These are phyloP conservation scores for Phaeosphaeriaceae sp. DNA, from an alignment of 2,329 filamentous ascomycete genomes.

Conservation along the genomic window DNA sequence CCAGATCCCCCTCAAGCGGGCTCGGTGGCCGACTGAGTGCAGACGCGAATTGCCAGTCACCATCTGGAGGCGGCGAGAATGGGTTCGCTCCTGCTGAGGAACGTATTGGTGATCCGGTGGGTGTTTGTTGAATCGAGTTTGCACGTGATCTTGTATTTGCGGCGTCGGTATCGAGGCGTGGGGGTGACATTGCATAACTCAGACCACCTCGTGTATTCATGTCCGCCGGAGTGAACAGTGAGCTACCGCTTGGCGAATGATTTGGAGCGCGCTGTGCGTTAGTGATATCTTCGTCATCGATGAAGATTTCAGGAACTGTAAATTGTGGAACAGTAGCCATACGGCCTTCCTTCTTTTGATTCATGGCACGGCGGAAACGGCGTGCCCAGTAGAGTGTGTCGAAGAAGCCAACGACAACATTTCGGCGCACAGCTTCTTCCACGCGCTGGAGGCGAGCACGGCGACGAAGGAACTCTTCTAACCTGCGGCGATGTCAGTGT, in stretches of 20 bases:
- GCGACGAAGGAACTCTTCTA: slow-evolving; percentile 93
- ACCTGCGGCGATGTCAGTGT: slow-evolving; percentile 55
- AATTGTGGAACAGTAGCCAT: slow-evolving; percentile 81
- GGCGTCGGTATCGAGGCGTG: slow-evolving; percentile 31
- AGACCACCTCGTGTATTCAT: slow-evolving; percentile 34
- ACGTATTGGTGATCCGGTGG: slow-evolving; percentile 42
- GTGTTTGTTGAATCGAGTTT: slow-evolving; percentile 49
- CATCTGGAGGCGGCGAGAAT: slow-evolving; percentile 36
- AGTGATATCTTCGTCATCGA: slow-evolving; percentile 74
- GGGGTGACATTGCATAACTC: slow-evolving; percentile 34
- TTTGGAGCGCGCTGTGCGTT: slow-evolving; percentile 44
- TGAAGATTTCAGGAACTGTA: slow-evolving; percentile 85
- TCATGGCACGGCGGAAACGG: slow-evolving; percentile 76
- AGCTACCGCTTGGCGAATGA: slow-evolving; percentile 42
- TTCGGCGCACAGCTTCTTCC: slow-evolving; percentile 89
- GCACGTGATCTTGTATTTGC: slow-evolving; percentile 37
- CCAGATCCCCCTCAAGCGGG: slow-evolving; percentile 38
- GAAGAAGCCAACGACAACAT: slow-evolving; percentile 93
- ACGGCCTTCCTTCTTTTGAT: slow-evolving; percentile 72
- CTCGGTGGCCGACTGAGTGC: slow-evolving; percentile 50
- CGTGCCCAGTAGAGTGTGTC: slow-evolving; percentile 90
- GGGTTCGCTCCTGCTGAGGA: slow-evolving; percentile 35
- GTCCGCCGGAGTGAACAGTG: slow-evolving; percentile 42
- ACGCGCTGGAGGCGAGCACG: slow-evolving; percentile 90
- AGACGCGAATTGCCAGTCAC: slow-evolving; percentile 56